Percentiles rank a stretch among this genome's conserved stretches.
Conservation (phyloP, 1,139 yeast species). For the Suhomyces panamericanus region DNA sequence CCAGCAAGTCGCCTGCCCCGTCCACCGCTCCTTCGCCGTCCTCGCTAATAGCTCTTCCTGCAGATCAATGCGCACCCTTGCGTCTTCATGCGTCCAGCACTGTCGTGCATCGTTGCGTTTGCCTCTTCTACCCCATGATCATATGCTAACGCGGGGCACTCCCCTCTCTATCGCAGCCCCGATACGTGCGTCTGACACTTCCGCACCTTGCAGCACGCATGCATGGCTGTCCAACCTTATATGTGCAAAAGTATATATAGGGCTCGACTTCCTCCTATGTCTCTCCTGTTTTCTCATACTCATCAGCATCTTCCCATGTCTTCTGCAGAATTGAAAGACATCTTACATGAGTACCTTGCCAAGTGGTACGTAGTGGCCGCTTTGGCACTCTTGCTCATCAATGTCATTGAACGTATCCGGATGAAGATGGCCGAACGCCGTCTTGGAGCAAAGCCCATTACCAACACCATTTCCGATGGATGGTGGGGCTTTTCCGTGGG, state of each 20-base stretch:
- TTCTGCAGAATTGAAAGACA: background rate
- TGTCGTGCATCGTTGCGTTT: too few species aligned
- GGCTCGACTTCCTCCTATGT: too few species aligned
- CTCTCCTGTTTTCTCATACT: background rate
- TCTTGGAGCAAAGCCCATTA: slow-evolving; percentile 14
- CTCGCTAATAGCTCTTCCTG: background rate
- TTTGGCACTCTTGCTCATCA: slow-evolving; percentile 1
- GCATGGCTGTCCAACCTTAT: too few species aligned
- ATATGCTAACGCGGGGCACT: background rate
- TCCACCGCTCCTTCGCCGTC: background rate
- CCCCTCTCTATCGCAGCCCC: background rate
- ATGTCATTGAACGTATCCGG: slow-evolving; percentile 1
- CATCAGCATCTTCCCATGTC: background rate
- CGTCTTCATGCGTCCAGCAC: background rate
- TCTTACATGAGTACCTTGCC: slow-evolving; percentile 1
- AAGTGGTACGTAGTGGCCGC: slow-evolving; percentile 11
- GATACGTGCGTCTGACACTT: background rate
- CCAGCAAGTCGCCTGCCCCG: background rate
- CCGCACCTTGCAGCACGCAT: background rate
- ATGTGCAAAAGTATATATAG: too few species aligned
- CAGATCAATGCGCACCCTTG: background rate
- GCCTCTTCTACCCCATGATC: background rate
- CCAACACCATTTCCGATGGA: slow-evolving; percentile 12
- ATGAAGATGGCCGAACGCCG: slow-evolving; percentile 2
- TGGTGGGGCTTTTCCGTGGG: slow-evolving; percentile 16